These are phyloP conservation scores for Phyllosticta citrichinensis DNA, from an alignment of 2,329 filamentous ascomycete species.

Conservation along the genomic window DNA sequence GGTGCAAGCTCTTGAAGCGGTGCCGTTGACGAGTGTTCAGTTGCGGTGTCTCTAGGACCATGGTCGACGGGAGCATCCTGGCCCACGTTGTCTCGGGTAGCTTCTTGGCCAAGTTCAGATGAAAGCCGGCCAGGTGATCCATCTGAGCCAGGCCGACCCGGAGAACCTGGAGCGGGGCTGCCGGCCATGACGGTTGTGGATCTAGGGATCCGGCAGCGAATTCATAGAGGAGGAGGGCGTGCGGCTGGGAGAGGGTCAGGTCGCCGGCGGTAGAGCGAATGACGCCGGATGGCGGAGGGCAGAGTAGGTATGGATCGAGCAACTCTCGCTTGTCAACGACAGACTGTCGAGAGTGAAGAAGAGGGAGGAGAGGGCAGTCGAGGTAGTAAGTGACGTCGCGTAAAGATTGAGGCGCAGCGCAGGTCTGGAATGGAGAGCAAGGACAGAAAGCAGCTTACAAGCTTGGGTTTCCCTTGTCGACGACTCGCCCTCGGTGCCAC, in stretches of 20 bases:
- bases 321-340: not conserved
- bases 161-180: not conserved
- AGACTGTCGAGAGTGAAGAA: not conserved
- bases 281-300: not conserved
- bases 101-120: slow-evolving; percentile 16
- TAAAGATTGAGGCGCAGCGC: not conserved
- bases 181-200: not conserved
- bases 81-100: slow-evolving; percentile 17
- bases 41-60: not conserved
- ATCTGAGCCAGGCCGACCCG: not conserved
- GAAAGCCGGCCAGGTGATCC: not conserved
- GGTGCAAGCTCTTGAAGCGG: slow-evolving; percentile 11
- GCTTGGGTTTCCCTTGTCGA: not conserved
- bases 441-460: not conserved
- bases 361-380: not conserved
- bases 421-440: not conserved
- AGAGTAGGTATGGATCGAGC: not conserved
- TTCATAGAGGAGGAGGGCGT: not conserved
- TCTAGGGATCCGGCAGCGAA: not conserved
- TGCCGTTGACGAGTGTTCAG: not conserved
- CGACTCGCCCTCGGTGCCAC: not conserved
- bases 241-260: not conserved
- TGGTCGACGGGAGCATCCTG: slow-evolving; percentile 21
- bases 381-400: not conserved
- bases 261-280: not conserved